A percentile compares a stretch with the other conserved stretches of the same genome.
phyloP scores from a whole-genome alignment of 2,329 filamentous ascomycete species.

The Neofusicoccum parvum region DNA sequence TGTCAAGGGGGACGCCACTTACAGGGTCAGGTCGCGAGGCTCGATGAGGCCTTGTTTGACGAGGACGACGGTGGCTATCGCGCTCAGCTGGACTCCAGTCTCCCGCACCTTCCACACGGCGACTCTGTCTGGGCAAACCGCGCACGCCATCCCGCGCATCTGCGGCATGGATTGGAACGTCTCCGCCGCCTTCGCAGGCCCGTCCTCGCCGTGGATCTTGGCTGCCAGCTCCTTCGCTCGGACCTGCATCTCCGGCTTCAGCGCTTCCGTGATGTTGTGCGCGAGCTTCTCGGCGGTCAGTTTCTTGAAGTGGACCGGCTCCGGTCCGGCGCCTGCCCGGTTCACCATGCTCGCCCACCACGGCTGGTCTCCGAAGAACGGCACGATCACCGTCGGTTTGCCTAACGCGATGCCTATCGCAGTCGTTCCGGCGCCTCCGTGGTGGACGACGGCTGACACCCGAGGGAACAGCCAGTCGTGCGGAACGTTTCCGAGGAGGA shows the following conservation, averaged over 20 bases:
- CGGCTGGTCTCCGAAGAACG: conserved; percentile 78
- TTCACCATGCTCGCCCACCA: conserved; percentile 76
- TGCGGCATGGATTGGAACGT: conserved; percentile 66
- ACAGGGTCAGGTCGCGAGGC: conserved; percentile 64
- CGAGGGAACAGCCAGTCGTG: conserved; percentile 72
- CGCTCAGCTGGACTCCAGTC: conserved; percentile 59
- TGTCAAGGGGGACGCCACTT: conserved; percentile 72
- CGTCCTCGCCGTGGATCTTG: conserved; percentile 64
- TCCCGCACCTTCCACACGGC: conserved; percentile 63
- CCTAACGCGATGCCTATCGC: conserved; percentile 73
- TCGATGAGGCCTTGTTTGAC: conserved; percentile 62
- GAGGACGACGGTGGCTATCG: conserved; percentile 66
- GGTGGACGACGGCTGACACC: conserved; percentile 14
- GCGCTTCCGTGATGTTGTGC: conserved; percentile 61
- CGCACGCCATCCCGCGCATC: conserved; percentile 63
- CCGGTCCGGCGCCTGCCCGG: conserved; percentile 64
- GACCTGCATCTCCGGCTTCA: conserved; percentile 44
- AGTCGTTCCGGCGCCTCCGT: conserved; percentile 72
- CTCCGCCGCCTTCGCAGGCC: conserved; percentile 68
- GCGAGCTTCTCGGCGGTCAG: conserved; percentile 70
- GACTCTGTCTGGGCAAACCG: conserved; percentile 62
- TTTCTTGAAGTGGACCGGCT: conserved; percentile 68
- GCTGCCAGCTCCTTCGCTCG: conserved; percentile 60
- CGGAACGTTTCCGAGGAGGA: conserved; percentile 72
- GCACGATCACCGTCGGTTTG: conserved; percentile 73